Conservation (phyloP, 163 green algal genomes). For the Scenedesmus sp. region DNA sequence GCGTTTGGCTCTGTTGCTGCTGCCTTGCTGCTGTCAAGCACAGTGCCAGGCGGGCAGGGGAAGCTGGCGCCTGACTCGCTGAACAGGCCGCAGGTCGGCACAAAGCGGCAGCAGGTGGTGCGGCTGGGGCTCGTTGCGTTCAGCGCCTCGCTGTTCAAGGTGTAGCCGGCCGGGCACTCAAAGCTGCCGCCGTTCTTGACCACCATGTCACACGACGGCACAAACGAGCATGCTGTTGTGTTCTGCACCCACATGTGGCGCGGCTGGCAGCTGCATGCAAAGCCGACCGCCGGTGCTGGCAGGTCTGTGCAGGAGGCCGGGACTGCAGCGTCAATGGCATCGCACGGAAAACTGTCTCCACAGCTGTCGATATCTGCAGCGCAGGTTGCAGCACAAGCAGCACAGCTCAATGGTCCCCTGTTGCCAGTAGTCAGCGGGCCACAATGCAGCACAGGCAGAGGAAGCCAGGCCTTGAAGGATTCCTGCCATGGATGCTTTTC, state of each 20-base stretch:
- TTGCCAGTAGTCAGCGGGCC: too few relatives aligned
- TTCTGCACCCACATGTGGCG: background rate
- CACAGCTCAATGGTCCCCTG: background rate
- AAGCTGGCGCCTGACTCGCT: background rate
- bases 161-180: conserved; percentile 15
- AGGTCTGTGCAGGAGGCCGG: background rate
- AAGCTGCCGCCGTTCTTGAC: background rate
- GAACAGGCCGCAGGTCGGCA: conserved; percentile 22
- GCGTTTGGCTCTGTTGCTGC: background rate
- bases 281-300: background rate
- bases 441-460: too few relatives aligned
- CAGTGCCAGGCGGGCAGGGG: background rate
- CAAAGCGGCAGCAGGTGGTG: conserved; percentile 20
- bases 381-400: background rate
- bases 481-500: too few relatives aligned
- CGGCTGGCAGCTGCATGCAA: background rate
- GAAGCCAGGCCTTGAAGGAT: too few relatives aligned
- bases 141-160: background rate
- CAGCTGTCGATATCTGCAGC: background rate
- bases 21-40: background rate
- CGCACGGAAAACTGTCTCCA: background rate
- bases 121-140: conserved; percentile 8
- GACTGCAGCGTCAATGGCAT: background rate
- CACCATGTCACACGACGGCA: background rate
- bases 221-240: background rate